Conservation (phyloP, 2,329 filamentous ascomycete genomes). For the Fusarium buharicum region DNA sequence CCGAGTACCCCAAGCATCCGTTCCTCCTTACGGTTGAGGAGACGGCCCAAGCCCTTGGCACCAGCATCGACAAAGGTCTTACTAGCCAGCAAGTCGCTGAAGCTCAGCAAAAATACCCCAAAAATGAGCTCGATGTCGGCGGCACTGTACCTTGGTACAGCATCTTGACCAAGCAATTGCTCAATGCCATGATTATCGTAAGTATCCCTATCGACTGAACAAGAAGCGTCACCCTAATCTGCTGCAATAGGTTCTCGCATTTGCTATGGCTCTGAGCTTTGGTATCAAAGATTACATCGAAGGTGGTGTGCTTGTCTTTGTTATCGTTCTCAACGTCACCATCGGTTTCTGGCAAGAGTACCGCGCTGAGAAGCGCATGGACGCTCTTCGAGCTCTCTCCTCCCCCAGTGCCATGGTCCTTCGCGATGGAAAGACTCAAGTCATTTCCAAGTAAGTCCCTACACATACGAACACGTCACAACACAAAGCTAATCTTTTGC, state of each 20-base stretch:
- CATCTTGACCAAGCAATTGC: conserved; percentile 76
- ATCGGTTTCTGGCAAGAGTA: conserved; percentile 75
- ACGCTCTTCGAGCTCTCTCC: conserved; percentile 69
- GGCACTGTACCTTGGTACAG: conserved; percentile 75
- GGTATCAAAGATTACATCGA: conserved; percentile 74
- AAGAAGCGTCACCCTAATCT: conserved; percentile 5
- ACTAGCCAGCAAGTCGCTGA: conserved; percentile 67
- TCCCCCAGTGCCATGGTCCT: conserved; percentile 72
- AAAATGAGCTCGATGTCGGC: conserved; percentile 76
- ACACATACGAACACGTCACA: not conserved
- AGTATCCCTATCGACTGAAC: conserved; percentile 40
- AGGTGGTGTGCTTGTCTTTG: conserved; percentile 72
- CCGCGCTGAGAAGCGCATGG: conserved; percentile 73
- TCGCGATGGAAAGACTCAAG: conserved; percentile 66
- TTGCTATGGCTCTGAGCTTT: conserved; percentile 79
- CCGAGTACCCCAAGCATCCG: conserved; percentile 64
- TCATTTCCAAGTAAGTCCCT: conserved; percentile 65
- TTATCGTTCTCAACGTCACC: conserved; percentile 75
- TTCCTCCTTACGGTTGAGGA: conserved; percentile 70
- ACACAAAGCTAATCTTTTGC: conserved; percentile 23
- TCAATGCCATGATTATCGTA: conserved; percentile 82
- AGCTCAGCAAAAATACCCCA: conserved; percentile 69
- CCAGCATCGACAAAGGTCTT: conserved; percentile 74
- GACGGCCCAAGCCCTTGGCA: conserved; percentile 70
- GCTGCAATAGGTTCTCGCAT: conserved; percentile 72